Base-by-base conservation (phyloP, 305 asterid species). In the Fraxinus angustifolia region DNA sequence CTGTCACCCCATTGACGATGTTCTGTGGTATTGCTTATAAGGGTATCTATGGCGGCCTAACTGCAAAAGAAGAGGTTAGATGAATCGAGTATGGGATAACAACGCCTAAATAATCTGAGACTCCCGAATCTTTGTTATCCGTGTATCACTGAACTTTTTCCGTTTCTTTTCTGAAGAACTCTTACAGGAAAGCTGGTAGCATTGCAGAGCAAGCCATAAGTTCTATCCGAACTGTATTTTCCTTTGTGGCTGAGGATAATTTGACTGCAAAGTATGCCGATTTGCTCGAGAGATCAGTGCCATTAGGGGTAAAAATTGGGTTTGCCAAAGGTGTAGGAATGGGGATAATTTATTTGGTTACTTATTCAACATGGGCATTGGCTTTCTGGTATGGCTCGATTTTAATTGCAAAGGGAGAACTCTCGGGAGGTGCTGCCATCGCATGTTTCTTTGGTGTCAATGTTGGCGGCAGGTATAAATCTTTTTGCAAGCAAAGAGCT, bases 371-470 rank as follows among this genome's bases (percentile, higher is more conserved):
- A 19, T 94, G 98, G 97, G 98, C 97, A 21, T 85, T 94, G 85
- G 97, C 98, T 74, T 94, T 94, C 82, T 94, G 97, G 97, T 94
- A 94, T 8, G 98, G 98, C 40, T 88, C 97, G 70, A 84, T 92
- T 82, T 83, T 94, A 48, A 92, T 91, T 33, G 81, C 86, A 0
- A 87, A 76, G 48, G 77, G 76, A 4, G 82, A 94, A 79, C 90
- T 92, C 79, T 30, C 81, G 3, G 97, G 97, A 72, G 98, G 98
- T 30, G 91, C 73, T 53, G 98, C 98, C 82, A 92, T 94, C 79
- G 95, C 98, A 35, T 94, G 97, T 76, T 94, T 90, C 85, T 94
- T 94, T 53, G 97, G 98, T n/a, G 98, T 94, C 71, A 94, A 88
- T 70, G 92, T 94, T 8, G 98, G 97, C 21, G 94, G 97, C 80